Base-by-base conservation (phyloP, 352 stramenopile species). In the Hyaloperonospora arabidopsidis region DNA sequence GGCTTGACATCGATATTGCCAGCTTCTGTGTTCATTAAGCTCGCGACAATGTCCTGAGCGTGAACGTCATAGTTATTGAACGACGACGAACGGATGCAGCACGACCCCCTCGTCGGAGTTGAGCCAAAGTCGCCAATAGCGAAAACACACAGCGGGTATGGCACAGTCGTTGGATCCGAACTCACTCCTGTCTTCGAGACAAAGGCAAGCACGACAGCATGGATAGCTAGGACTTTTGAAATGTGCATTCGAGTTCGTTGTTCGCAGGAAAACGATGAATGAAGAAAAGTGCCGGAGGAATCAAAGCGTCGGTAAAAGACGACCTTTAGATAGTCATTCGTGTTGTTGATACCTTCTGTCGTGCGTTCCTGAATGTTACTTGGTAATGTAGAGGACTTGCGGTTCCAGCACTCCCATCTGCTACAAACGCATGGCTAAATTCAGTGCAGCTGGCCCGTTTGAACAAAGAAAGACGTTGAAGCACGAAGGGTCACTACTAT, bases 91-190 rank as follows among this genome's bases (percentile, higher is more conserved):
- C 56, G 55, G 0, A 48, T 49, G 49, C 59, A 67, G 23, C 59
- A 67, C 22, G 59, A 67, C 5, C 22, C 49, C 35, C 56, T 55
- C 29, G 15, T 45, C 0, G 25, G 11, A 1, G 59, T 63, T 6
- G 54, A 43, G 5, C 54, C 59, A 54, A 54, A 67, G 54, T 67
- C 59, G 23, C 59, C 59, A 49, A 59, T 63, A 7, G 54, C 54
- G 25, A 67, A 67, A 10, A 54, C 49, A 1, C 48, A 63, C 1
- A 67, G 17, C 7, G 54, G 36, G 35, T 67, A 67, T 19, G 28
- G 38, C 61, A 47, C 62, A 36, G 54, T 59, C 28, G 68, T 60
- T 46, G 56, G 77, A 60, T 63, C 70, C 54, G 54, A 71, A 54
- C 44, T 56, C 17, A 54, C 39, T 5, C 35, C 48, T 6, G 48